These are phyloP conservation scores for Setaria italica DNA, from an alignment of 202 grass and related monocot species.

Conservation along the genomic window DNA sequence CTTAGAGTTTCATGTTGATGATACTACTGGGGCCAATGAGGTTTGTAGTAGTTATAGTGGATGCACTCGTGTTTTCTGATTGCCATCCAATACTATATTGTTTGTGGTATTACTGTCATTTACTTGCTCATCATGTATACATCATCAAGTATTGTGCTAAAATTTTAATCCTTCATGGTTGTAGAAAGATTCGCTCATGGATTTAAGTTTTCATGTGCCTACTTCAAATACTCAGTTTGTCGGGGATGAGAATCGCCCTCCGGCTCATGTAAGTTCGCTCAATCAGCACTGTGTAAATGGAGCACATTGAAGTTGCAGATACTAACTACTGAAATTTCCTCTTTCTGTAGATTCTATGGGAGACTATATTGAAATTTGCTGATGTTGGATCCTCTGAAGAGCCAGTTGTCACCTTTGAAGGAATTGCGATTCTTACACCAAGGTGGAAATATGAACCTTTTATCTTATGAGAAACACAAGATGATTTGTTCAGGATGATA, in stretches of 20 bases:
- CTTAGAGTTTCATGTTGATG: slow-evolving; percentile 96
- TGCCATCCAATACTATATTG: background rate
- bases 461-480: slow-evolving; percentile 29
- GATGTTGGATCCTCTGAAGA: slow-evolving; percentile 87
- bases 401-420: slow-evolving; percentile 91
- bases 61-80: slow-evolving; percentile 30
- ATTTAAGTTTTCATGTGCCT: slow-evolving; percentile 98
- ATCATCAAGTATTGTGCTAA: background rate
- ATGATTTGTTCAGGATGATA: slow-evolving; percentile 30
- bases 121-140: slow-evolving; percentile 9
- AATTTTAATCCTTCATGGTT: slow-evolving; percentile 43
- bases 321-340: slow-evolving; percentile 12
- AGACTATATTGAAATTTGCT: slow-evolving; percentile 62
- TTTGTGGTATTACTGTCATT: slow-evolving; percentile 26
- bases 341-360: slow-evolving; percentile 66
- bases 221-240: slow-evolving; percentile 90
- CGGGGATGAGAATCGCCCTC: slow-evolving; percentile 79
- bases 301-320: slow-evolving; percentile 31
- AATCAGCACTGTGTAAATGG: slow-evolving; percentile 28
- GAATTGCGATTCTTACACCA: slow-evolving; percentile 96
- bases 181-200: slow-evolving; percentile 98
- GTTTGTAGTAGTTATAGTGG: slow-evolving; percentile 44
- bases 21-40: slow-evolving; percentile 98
- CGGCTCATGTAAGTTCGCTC: slow-evolving; percentile 71
- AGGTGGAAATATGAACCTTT: slow-evolving; percentile 62